phyloP scores from a whole-genome alignment of 2,329 filamentous ascomycete species.

The Zymoseptoria crescenta region DNA sequence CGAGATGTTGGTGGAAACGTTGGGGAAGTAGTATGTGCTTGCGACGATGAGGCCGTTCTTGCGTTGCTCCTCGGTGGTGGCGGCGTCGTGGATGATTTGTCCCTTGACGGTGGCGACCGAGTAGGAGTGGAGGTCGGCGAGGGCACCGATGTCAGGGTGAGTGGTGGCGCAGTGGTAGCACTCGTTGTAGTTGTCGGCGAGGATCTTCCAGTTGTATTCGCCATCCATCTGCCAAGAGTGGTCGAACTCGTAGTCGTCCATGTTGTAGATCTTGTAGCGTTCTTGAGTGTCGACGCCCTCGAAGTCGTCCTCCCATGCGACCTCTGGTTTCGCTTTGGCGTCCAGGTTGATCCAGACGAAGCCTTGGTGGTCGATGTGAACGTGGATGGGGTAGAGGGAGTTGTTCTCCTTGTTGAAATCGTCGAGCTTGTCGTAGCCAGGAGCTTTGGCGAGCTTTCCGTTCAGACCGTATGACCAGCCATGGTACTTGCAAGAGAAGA shows the following conservation, averaged over 20 bases:
- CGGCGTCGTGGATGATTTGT: slow-evolving; percentile 43
- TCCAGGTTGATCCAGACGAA: slow-evolving; percentile 56
- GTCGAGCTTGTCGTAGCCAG: slow-evolving; percentile 48
- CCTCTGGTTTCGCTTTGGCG: slow-evolving; percentile 37
- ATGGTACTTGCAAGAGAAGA: slow-evolving; percentile 55
- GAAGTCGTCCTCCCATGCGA: slow-evolving; percentile 49
- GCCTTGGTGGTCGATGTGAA: slow-evolving; percentile 46
- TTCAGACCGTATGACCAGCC: slow-evolving; percentile 55
- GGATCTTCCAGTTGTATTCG: slow-evolving; percentile 53
- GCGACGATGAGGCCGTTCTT: slow-evolving; percentile 40
- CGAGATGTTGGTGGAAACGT: slow-evolving; percentile 45
- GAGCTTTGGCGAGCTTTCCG: slow-evolving; percentile 53
- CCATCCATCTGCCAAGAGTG: slow-evolving; percentile 51
- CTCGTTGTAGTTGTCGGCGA: slow-evolving; percentile 59
- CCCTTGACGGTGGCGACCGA: slow-evolving; percentile 42
- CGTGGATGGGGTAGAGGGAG: slow-evolving; percentile 48
- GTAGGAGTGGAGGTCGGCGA: slow-evolving; percentile 53
- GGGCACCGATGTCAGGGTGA: slow-evolving; percentile 49
- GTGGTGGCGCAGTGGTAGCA: slow-evolving; percentile 57
- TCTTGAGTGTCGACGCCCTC: slow-evolving; percentile 40
- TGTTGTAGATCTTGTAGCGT: slow-evolving; percentile 41
- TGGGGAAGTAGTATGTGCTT: slow-evolving; percentile 45
- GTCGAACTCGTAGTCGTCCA: slow-evolving; percentile 50
- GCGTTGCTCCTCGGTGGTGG: slow-evolving; percentile 43
- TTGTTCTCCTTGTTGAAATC: slow-evolving; percentile 52